phyloP scores from a whole-genome alignment of 257 asterid genomes.

The Misopates orontium region DNA sequence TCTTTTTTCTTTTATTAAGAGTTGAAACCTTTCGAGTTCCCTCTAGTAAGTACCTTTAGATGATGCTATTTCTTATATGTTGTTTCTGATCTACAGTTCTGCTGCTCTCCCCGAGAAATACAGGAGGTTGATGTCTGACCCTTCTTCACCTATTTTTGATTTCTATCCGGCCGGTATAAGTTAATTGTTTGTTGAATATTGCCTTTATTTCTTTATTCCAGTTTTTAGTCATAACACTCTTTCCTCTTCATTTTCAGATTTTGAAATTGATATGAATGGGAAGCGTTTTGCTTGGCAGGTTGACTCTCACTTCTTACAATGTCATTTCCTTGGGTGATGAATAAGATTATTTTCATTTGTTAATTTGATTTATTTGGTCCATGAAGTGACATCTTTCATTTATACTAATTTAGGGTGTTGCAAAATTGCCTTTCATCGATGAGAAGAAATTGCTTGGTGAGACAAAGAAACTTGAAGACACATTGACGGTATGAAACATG shows the following conservation, averaged over 20 bases:
- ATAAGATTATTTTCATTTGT: not conserved
- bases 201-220: not conserved
- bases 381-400: conserved; percentile 28
- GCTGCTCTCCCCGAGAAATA: conserved; percentile 80
- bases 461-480: conserved; percentile 76
- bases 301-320: conserved; percentile 22
- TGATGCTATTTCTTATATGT: conserved; percentile 8
- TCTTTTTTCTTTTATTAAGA: conserved; percentile 29
- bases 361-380: conserved; percentile 15
- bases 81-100: conserved; percentile 51
- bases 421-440: conserved; percentile 92
- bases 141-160: conserved; percentile 72
- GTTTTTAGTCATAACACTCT: conserved; percentile 28
- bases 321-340: conserved; percentile 24
- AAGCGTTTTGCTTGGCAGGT: conserved; percentile 99
- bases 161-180: conserved; percentile 84
- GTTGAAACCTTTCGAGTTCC: conserved; percentile 15
- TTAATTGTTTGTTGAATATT: conserved; percentile 22
- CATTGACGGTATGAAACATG: conserved; percentile 72
- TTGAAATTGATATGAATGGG: conserved; percentile 95
- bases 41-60: conserved; percentile 17
- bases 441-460: conserved; percentile 87
- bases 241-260: conserved; percentile 45
- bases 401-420: conserved; percentile 62
- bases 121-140: conserved; percentile 84